These are phyloP conservation scores for Pseudonitzschia pungens DNA, from an alignment of 108 stramenopile genomes.

Conservation along the genomic window DNA sequence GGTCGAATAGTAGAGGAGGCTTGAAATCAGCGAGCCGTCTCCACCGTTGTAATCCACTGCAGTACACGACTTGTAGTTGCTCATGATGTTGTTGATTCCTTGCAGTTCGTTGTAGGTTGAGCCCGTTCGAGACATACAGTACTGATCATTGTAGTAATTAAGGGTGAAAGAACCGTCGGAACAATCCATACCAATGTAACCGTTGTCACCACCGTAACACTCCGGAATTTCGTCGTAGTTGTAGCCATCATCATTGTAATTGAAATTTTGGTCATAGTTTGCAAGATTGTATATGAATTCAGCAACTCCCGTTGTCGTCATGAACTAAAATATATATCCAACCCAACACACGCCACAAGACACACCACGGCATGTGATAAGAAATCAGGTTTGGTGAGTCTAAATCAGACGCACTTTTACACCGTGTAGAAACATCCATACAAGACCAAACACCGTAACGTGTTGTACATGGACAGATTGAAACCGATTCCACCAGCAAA, in stretches of 20 bases:
- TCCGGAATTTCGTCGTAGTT: constrained; percentile 53
- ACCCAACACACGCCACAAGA: neutral
- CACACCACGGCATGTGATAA: neutral
- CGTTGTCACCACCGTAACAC: constrained; percentile 58
- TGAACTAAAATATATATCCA: constrained; percentile 44
- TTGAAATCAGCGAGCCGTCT: constrained; percentile 43
- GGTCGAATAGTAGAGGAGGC: constrained; percentile 54
- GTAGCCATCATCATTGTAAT: constrained; percentile 34
- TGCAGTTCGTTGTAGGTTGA: constrained; percentile 52
- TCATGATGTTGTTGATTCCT: constrained; percentile 64
- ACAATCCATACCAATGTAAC: constrained; percentile 74
- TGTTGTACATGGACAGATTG: neutral
- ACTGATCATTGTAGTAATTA: constrained; percentile 67
- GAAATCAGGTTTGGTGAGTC: neutral
- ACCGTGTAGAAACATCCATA: neutral
- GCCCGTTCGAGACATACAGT: constrained; percentile 64
- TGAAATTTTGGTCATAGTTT: constrained; percentile 55
- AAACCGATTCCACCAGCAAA: neutral
- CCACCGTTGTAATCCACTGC: constrained; percentile 1
- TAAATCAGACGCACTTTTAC: neutral
- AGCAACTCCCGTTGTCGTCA: constrained; percentile 64
- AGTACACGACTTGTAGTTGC: constrained; percentile 40
- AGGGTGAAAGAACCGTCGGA: constrained; percentile 64
- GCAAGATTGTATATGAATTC: constrained; percentile 71
- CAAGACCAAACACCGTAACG: neutral